Evolutionary conservation across 257 asterid species (phyloP), one percentile per base, ranked within the genome.

Genomic region (Apocynum venetum): DNA sequence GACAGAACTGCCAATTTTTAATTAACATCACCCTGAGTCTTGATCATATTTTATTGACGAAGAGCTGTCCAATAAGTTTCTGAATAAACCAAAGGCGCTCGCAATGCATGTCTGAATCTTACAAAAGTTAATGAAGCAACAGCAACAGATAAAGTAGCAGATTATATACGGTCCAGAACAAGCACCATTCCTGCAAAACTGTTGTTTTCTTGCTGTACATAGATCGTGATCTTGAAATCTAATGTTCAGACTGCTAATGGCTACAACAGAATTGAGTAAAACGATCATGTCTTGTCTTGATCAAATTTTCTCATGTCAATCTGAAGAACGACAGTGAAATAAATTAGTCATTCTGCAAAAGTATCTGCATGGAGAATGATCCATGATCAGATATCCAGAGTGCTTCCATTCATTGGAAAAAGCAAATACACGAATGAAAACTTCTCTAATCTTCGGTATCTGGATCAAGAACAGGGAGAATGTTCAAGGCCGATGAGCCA

Each of bases 401-500:
- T 14, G 31, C 57, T 19, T 38, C 13, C 8, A 2, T 20, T 38
- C 46, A 48, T 61, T 20, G 56, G 10, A 20, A 4, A 63, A 19
- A 11, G 4, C n/a, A 55, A 55, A 55, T 2, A 68, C 36, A 52
- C 1, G 52, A 38, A 35, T 40, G 11, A 7, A 12, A 43, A 15
- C 35, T n/a, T 53, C 20, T 11, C 44, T 89, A 86, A 73, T 84
- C 89, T 55, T 87, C 90, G 59, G 79, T 76, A 75, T 92, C 89
- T 67, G 89, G 84, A 75, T 92, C 92, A 80, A 95, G 85, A 76
- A 95, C 89, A 0, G 94, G 89, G 74, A 95, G 97, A 84, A 95
- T 86, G 83, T 75, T 89, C 61, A 95, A 78, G 69, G 99, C 99
- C 2, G 99, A 83, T 2, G 99, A 95, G 77, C 93, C 96, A 17